phyloP scores from a whole-genome alignment of 2,329 filamentous ascomycete species.

The Nemania abortiva region DNA sequence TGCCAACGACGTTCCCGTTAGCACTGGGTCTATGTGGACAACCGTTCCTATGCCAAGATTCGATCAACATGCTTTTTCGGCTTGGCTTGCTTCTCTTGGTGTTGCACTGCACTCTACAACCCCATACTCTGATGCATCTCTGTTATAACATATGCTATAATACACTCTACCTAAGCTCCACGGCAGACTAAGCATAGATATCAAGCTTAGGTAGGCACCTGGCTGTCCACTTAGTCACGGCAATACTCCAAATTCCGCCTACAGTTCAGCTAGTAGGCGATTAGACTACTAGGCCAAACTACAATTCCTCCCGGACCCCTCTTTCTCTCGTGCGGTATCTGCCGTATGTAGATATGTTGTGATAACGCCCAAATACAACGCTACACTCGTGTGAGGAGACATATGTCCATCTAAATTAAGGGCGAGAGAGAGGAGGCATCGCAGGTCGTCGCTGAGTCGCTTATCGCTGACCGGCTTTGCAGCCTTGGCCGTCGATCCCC shows the following conservation, averaged over 20 bases:
- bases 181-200: background rate
- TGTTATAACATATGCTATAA: background rate
- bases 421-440: background rate
- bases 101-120: background rate
- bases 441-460: background rate
- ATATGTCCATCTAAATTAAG: background rate
- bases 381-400: background rate
- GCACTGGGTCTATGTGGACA: slow-evolving; percentile 4
- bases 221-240: too few species aligned
- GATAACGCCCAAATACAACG: background rate
- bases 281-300: background rate
- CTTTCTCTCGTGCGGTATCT: background rate
- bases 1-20: background rate
- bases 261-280: background rate
- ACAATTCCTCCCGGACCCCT: too few species aligned
- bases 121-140: background rate
- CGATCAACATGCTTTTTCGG: background rate
- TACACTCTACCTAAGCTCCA: background rate
- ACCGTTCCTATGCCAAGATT: slow-evolving; percentile 26
- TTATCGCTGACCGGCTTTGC: slow-evolving; percentile 28
- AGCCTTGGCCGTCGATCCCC: slow-evolving; percentile 28
- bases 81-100: background rate
- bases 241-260: too few species aligned
- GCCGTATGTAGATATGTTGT: background rate
- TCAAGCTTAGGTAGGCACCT: background rate